phyloP scores from a whole-genome alignment of 2,329 filamentous ascomycete genomes.

The Xylaria sp. region DNA sequence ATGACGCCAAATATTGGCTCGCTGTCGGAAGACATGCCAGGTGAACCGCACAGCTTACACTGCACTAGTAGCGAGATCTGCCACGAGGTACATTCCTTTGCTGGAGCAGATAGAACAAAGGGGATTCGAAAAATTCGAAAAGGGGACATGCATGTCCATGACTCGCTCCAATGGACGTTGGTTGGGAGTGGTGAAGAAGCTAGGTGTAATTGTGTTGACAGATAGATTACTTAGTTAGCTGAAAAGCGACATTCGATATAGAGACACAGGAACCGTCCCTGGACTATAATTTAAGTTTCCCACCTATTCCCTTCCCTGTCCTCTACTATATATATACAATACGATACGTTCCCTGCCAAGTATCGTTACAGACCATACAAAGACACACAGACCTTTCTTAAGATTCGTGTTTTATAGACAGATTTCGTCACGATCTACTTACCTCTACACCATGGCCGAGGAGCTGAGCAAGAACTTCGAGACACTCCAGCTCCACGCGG shows the following conservation, averaged over 20 bases:
- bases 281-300: not conserved
- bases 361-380: not conserved
- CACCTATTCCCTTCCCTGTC: constrained; percentile 1
- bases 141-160: not conserved
- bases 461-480: constrained; percentile 74
- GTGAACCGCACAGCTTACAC: not conserved
- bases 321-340: constrained; percentile 1
- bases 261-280: not conserved
- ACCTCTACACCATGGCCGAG: constrained; percentile 53
- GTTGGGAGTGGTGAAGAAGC: not conserved
- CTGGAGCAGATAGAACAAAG: not conserved
- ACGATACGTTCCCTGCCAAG: not conserved
- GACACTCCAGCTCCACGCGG: constrained; percentile 86
- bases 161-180: constrained; percentile 5
- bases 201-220: constrained; percentile 1
- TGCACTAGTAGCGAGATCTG: not conserved
- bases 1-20: constrained; percentile 36
- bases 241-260: no score
- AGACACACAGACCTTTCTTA: not conserved
- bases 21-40: constrained; percentile 25
- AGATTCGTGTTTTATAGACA: constrained; percentile 19
- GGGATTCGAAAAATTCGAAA: no score
- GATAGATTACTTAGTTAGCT: no score
- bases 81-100: not conserved
- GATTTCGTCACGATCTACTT: constrained; percentile 22